These are phyloP conservation scores for Chernovozyma aurita DNA, from an alignment of 1,139 yeast genomes.

Conservation along the genomic window DNA sequence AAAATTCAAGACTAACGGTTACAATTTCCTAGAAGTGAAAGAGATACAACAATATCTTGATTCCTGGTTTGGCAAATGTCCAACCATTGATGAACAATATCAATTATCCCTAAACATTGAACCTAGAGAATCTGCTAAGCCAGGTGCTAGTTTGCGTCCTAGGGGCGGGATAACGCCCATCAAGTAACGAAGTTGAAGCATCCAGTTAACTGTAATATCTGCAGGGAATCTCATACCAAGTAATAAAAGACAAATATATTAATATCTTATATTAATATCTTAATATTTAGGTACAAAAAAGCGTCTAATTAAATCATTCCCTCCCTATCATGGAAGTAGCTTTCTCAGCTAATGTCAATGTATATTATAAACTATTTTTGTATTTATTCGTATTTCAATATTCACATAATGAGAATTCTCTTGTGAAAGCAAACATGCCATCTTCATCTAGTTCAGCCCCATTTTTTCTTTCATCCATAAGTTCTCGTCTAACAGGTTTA, in stretches of 20 bases:
- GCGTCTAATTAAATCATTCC: too few species aligned
- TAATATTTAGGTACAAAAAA: too few species aligned
- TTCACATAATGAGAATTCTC: constrained; percentile 27
- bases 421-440: constrained; percentile 12
- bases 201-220: too few species aligned
- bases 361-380: too few species aligned
- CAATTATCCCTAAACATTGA: constrained; percentile 69
- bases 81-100: constrained; percentile 80
- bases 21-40: constrained; percentile 59
- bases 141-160: background rate
- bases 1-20: constrained; percentile 64
- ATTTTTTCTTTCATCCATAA: constrained; percentile 32
- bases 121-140: constrained; percentile 46
- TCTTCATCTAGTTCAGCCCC: constrained; percentile 9
- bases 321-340: too few species aligned
- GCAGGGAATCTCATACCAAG: too few species aligned
- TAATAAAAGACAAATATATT: too few species aligned
- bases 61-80: constrained; percentile 56
- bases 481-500: constrained; percentile 16
- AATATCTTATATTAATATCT: too few species aligned
- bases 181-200: background rate
- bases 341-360: too few species aligned
- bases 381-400: too few species aligned
- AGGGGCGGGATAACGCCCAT: background rate
- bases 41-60: constrained; percentile 67